phyloP scores from a whole-genome alignment of 306 rosid species.

The Corylus heterophylla region DNA sequence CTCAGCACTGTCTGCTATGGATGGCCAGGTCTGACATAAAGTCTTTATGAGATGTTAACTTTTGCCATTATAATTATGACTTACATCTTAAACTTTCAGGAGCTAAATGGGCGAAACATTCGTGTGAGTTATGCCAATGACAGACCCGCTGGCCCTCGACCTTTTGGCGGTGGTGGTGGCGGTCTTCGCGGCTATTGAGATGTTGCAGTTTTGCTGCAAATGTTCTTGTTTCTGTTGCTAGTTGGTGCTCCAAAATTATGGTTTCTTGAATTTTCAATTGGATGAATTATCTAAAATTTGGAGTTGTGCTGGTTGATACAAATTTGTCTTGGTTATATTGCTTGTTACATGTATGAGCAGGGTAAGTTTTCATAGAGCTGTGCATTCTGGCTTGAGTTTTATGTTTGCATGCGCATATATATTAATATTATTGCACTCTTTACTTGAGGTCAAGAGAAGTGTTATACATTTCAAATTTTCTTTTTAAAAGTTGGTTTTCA shows the following conservation, averaged over 20 bases:
- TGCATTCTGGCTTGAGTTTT: neutral
- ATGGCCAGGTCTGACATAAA: conserved; percentile 68
- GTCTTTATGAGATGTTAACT: neutral
- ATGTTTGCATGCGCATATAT: conserved; percentile 6
- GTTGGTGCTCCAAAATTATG: neutral
- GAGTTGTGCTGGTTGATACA: neutral
- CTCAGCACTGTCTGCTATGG: conserved; percentile 69
- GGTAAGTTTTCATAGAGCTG: neutral
- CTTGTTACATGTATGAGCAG: conserved; percentile 2
- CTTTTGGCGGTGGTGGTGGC: conserved; percentile 13
- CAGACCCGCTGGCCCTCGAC: conserved; percentile 39
- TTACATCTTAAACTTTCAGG: conserved; percentile 43
- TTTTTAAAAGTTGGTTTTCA: too few relatives aligned
- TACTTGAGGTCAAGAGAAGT: neutral
- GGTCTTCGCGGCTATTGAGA: conserved; percentile 30
- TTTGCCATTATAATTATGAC: neutral
- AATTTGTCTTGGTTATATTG: neutral
- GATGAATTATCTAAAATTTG: conserved; percentile 11
- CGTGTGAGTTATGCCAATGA: conserved; percentile 67
- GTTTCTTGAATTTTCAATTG: neutral
- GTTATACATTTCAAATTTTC: too few relatives aligned
- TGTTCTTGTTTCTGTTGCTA: neutral
- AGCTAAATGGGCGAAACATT: conserved; percentile 59
- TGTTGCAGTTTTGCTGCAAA: neutral
- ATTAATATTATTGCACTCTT: neutral